Evolutionary conservation across 495 filamentous ascomycete species (phyloP).

Genomic region (Talaromyces ruber): DNA sequence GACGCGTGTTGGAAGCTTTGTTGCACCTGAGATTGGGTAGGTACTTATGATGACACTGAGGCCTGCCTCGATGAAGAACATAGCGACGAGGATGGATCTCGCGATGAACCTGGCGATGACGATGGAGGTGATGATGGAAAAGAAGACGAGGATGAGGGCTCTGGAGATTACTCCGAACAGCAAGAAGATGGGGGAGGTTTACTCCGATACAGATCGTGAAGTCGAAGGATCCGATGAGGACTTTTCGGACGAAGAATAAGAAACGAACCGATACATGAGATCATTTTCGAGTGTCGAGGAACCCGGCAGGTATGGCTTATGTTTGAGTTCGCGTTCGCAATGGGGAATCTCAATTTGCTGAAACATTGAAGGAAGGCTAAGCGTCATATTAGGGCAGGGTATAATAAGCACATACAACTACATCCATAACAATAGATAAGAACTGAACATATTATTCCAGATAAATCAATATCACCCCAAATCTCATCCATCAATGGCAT

Average conservation of each 20-base stretch:
- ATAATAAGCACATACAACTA: neutral
- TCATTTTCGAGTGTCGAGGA: neutral
- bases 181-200: neutral
- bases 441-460: neutral
- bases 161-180: neutral
- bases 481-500: slow-evolving; percentile 2
- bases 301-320: neutral
- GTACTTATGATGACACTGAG: neutral
- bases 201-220: neutral
- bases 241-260: neutral
- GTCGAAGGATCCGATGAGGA: neutral
- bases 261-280: neutral
- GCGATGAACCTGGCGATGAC: neutral
- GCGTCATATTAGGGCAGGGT: neutral
- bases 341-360: no score
- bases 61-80: neutral
- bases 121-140: neutral
- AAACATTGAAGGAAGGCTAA: no score
- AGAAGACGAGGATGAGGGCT: neutral
- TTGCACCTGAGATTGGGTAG: neutral
- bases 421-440: neutral
- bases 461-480: neutral
- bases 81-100: neutral
- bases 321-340: no score
- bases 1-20: neutral